Percentiles rank a stretch among this genome's conserved stretches.
Evolutionary conservation across 2,329 filamentous ascomycete genomes (phyloP).

Genomic region (Fusarium verticillioides): DNA sequence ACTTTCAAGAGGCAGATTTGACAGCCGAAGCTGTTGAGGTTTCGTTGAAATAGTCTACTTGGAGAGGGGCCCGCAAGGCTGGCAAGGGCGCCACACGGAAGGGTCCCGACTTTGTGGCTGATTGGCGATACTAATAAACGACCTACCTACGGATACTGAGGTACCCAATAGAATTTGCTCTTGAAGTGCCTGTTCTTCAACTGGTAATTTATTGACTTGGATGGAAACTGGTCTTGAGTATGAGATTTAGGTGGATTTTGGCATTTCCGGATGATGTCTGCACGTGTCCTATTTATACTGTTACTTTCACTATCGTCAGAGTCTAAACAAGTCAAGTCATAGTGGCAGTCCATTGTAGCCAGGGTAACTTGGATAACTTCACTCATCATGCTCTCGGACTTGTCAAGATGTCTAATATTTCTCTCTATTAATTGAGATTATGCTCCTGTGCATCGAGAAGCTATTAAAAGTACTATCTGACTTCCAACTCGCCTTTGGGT

Average conservation of each 20-base stretch:
- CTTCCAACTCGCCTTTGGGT: conserved; percentile 16
- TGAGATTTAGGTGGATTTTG: neutral
- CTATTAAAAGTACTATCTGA: neutral
- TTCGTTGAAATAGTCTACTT: neutral
- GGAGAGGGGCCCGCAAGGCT: conserved; percentile 27
- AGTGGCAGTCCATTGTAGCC: neutral
- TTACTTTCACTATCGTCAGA: neutral
- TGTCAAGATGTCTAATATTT: neutral
- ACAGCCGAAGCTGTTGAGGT: conserved; percentile 17
- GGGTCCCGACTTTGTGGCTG: conserved; percentile 30
- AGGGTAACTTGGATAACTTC: neutral
- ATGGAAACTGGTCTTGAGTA: neutral
- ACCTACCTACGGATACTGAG: neutral
- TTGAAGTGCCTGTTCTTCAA: neutral
- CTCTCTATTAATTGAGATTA: neutral
- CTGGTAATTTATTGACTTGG: neutral
- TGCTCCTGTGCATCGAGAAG: neutral
- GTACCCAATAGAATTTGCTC: neutral
- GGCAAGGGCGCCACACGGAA: conserved; percentile 22
- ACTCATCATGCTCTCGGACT: neutral
- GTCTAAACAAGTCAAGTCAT: neutral
- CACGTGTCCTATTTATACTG: neutral
- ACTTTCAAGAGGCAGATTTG: neutral
- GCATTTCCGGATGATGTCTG: neutral
- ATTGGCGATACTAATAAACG: conserved; percentile 9